Evolutionary conservation across 225 moss, liverwort and hornwort genomes (phyloP).

Genomic region (Marchantia paleacea): DNA sequence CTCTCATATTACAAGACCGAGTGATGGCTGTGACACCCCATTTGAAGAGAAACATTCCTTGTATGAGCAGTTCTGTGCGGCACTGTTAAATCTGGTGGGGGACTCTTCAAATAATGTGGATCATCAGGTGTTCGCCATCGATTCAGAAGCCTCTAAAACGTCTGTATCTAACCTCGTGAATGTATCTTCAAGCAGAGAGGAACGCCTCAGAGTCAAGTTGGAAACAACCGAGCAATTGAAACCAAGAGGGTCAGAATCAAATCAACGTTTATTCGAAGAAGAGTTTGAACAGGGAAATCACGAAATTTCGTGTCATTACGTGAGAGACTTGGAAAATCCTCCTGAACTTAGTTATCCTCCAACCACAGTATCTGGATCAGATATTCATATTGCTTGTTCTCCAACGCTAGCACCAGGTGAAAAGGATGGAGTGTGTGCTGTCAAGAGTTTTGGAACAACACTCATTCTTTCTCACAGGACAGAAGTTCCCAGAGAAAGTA

Average conservation of each 20-base stretch:
- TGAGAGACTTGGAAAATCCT: not conserved
- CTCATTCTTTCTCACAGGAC: not conserved
- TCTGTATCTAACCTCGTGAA: not conserved
- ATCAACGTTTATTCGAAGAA: not conserved
- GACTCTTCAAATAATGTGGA: constrained; percentile 17
- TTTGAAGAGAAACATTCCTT: constrained; percentile 51
- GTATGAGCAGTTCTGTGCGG: constrained; percentile 80
- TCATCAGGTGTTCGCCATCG: not conserved
- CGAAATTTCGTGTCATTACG: not conserved
- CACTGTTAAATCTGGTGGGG: constrained; percentile 62
- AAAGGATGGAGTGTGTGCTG: not conserved
- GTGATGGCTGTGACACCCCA: constrained; percentile 11
- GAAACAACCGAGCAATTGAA: not conserved
- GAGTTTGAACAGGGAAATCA: not conserved
- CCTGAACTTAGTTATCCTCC: not conserved
- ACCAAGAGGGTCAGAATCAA: not conserved
- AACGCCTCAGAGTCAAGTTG: constrained; percentile 11
- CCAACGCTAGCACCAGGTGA: not conserved
- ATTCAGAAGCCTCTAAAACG: not conserved
- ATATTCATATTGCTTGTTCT: not conserved
- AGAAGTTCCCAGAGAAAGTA: not conserved
- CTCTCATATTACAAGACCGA: constrained; percentile 14
- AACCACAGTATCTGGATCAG: not conserved
- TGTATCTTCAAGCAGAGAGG: constrained; percentile 7
- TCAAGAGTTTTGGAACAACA: constrained; percentile 25